Conservation (phyloP, 176 grass and related monocot species). For the Puccinellia tenuiflora region DNA sequence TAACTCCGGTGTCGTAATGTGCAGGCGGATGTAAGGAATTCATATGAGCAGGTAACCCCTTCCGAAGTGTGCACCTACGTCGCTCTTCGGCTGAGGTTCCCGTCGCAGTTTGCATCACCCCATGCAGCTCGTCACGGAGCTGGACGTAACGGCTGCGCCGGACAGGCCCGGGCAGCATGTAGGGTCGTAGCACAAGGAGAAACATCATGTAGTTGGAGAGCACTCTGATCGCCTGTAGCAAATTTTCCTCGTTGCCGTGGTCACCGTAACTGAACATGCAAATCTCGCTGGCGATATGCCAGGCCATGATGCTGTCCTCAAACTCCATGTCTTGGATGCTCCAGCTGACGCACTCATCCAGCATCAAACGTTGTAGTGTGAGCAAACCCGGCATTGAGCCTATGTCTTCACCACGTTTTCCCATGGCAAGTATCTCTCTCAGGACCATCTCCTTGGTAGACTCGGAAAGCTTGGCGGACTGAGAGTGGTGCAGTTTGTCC, state of each 20-base stretch:
- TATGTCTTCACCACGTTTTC: too few species aligned
- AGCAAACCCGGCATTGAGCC: not conserved
- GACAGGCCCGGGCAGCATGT: conserved; percentile 19
- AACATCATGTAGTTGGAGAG: conserved; percentile 36
- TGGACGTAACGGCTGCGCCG: conserved; percentile 1
- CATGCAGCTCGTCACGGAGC: not conserved
- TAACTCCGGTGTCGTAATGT: not conserved
- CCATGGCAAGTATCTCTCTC: not conserved
- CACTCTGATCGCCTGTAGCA: not conserved
- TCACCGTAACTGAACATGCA: not conserved
- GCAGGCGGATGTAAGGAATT: not conserved
- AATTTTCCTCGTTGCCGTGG: not conserved
- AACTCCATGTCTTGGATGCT: not conserved
- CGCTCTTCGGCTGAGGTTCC: not conserved
- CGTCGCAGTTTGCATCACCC: not conserved
- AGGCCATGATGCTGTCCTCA: conserved; percentile 37
- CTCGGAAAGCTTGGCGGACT: not conserved
- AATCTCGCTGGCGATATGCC: conserved; percentile 42
- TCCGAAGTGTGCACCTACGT: not conserved
- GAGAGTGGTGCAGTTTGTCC: conserved; percentile 5
- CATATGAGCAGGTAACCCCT: not conserved
- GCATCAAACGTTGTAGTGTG: too few species aligned
- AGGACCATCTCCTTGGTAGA: conserved; percentile 11
- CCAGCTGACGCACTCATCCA: not conserved
- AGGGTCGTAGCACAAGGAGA: conserved; percentile 20